Evolutionary conservation across 306 rosid species (phyloP).

Genomic region (Ochetophila trinervis): DNA sequence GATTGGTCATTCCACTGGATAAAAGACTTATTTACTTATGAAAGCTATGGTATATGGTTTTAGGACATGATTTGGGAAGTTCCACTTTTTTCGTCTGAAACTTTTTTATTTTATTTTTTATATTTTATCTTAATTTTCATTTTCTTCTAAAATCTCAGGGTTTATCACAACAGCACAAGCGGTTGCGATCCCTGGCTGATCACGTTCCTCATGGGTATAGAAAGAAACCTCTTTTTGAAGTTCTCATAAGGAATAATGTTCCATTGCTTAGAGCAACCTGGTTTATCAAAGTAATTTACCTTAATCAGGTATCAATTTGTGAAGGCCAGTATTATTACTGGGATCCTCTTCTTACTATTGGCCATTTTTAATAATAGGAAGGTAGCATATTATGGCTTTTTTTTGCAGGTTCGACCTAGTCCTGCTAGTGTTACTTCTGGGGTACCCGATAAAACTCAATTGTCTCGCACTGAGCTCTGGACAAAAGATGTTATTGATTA

Average conservation of each 20-base stretch:
- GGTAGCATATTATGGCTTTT: conserved; percentile 33
- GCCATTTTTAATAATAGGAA: conserved; percentile 25
- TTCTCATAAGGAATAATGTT: conserved; percentile 85
- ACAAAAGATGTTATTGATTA: conserved; percentile 86
- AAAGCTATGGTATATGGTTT: conserved; percentile 3
- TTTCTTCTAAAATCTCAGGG: conserved; percentile 52
- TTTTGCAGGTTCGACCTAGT: conserved; percentile 68
- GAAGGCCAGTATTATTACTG: conserved; percentile 12
- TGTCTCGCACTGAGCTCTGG: conserved; percentile 84
- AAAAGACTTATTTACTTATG: neutral
- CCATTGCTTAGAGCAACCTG: conserved; percentile 95
- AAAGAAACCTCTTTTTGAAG: conserved; percentile 67
- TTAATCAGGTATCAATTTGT: conserved; percentile 70
- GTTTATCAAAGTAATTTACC: conserved; percentile 85
- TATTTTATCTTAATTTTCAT: neutral
- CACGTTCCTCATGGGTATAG: conserved; percentile 86
- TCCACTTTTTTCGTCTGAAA: neutral
- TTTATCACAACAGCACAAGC: conserved; percentile 88
- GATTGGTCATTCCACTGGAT: conserved; percentile 1
- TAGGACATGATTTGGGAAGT: conserved; percentile 4
- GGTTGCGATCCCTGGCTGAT: conserved; percentile 71
- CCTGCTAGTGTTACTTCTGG: conserved; percentile 61
- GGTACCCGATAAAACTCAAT: conserved; percentile 68
- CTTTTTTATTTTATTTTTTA: too few relatives aligned
- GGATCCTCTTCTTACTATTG: neutral